Conservation (phyloP, 2,329 filamentous ascomycete genomes). For the Sporothrix brunneoviolacea region DNA sequence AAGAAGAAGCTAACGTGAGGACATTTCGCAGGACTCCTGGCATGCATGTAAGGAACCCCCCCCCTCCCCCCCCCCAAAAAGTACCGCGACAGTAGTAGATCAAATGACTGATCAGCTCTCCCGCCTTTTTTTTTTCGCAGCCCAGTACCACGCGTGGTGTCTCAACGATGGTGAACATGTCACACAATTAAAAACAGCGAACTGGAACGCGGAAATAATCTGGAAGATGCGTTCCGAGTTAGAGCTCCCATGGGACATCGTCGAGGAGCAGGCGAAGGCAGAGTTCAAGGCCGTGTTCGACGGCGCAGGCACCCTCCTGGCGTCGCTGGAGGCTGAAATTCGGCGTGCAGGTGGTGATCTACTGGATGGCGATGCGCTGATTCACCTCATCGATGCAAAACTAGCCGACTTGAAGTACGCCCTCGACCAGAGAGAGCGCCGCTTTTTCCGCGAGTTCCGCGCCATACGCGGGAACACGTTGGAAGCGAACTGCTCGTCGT, state of each 20-base stretch:
- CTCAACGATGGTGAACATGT: conserved; percentile 3
- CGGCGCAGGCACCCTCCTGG: background rate
- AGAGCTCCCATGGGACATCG: background rate
- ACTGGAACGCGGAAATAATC: conserved; percentile 1
- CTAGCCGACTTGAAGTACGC: background rate
- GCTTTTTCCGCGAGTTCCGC: background rate
- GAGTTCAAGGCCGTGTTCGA: background rate
- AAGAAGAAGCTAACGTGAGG: too few species aligned
- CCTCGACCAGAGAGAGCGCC: background rate
- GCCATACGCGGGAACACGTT: background rate
- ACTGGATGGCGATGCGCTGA: background rate
- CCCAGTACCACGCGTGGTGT: conserved; percentile 1
- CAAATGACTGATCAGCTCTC: background rate
- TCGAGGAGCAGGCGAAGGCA: background rate
- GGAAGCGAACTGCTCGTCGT: background rate
- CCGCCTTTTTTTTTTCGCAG: background rate
- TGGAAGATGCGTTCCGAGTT: conserved; percentile 4
- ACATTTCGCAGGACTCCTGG: too few species aligned
- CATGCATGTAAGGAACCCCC: too few species aligned
- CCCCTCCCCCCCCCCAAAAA: too few species aligned
- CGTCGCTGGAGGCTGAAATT: background rate
- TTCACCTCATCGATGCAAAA: background rate
- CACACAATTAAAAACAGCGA: background rate
- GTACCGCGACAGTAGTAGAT: too few species aligned
- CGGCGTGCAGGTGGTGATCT: background rate